These are phyloP conservation scores for Solanum ossicruentum DNA, from an alignment of 257 asterid species.

Conservation along the genomic window DNA sequence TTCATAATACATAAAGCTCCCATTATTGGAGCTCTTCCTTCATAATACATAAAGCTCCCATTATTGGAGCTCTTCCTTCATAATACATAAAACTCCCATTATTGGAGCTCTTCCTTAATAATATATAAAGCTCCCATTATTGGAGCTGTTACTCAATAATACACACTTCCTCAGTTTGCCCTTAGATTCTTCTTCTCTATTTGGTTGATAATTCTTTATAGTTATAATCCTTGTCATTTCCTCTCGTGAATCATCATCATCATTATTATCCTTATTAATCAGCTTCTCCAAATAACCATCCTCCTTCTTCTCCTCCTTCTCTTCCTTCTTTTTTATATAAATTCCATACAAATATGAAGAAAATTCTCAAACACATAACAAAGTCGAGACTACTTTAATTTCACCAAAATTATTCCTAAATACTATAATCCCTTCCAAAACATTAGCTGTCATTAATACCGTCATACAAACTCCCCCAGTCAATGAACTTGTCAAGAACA, in stretches of 20 bases:
- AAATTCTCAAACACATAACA: conserved; percentile 42
- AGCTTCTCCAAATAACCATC: background rate
- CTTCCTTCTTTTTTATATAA: conserved; percentile 5
- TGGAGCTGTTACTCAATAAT: too few relatives aligned
- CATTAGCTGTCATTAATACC: conserved; percentile 47
- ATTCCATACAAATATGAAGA: conserved; percentile 51
- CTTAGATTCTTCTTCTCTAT: too few relatives aligned
- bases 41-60: too few relatives aligned
- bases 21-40: too few relatives aligned
- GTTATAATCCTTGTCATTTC: conserved; percentile 13
- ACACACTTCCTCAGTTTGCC: too few relatives aligned
- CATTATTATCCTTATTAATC: background rate
- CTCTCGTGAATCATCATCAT: background rate
- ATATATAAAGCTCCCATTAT: too few relatives aligned
- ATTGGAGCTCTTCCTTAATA: too few relatives aligned
- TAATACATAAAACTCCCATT: too few relatives aligned
- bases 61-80: too few relatives aligned
- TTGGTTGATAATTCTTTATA: too few relatives aligned
- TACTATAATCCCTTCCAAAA: conserved; percentile 44
- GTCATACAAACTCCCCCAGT: conserved; percentile 77
- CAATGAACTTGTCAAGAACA: conserved; percentile 63
- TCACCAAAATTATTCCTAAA: conserved; percentile 44
- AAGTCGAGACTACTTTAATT: background rate
- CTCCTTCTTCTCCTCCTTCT: background rate
- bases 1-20: too few relatives aligned